These are phyloP conservation scores for Fraxinus platypoda DNA, from an alignment of 305 asterid species.

Conservation along the genomic window DNA sequence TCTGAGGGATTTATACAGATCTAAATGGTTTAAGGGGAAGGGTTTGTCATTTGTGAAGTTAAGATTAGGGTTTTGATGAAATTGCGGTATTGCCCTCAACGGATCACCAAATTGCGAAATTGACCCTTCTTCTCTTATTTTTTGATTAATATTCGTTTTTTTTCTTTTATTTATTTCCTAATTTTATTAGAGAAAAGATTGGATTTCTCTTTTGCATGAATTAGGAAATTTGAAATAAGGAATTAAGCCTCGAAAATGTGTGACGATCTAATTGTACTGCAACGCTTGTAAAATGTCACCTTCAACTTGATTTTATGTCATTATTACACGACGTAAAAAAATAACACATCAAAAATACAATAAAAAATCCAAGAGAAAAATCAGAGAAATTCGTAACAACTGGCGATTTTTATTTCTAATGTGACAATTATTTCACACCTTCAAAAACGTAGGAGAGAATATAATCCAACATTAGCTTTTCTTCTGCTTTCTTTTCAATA, in stretches of 20 bases:
- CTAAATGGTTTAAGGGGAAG: neutral
- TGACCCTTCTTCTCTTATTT: neutral
- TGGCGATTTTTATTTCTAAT: too few species aligned
- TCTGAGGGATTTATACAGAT: neutral
- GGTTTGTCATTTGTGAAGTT: slow-evolving; percentile 5
- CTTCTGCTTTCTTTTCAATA: too few species aligned
- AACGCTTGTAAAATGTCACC: neutral
- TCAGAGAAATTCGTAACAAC: too few species aligned
- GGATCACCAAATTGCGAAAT: neutral
- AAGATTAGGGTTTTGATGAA: neutral
- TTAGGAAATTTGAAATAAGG: neutral
- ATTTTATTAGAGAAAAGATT: neutral
- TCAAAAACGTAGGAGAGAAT: too few species aligned
- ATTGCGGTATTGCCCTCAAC: slow-evolving; percentile 19
- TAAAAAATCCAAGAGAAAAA: neutral
- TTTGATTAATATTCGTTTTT: neutral
- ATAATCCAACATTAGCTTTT: neutral
- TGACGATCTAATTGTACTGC: neutral
- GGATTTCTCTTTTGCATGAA: neutral
- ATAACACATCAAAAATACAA: neutral
- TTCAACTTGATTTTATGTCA: neutral
- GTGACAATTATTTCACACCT: too few species aligned
- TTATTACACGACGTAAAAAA: too few species aligned
- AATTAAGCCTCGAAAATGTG: neutral
- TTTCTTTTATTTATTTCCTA: neutral